These are phyloP conservation scores for Pythium brachiatum DNA, from an alignment of 352 stramenopile species.

Conservation along the genomic window DNA sequence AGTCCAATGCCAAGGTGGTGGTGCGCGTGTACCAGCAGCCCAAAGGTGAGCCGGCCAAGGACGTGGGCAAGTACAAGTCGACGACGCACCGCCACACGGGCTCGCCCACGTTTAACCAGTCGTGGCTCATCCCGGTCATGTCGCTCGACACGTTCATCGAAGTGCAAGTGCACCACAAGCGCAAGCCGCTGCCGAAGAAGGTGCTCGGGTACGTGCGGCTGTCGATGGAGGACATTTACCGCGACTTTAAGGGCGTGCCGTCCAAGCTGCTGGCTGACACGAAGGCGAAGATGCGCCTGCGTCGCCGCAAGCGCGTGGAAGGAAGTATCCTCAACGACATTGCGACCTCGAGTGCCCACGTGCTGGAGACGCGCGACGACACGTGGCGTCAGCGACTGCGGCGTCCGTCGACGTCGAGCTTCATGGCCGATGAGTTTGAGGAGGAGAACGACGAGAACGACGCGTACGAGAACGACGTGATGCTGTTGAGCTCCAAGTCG, in stretches of 20 bases:
- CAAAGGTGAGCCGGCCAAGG: constrained; percentile 38
- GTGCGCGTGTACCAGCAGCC: constrained; percentile 61
- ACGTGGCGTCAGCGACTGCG: constrained; percentile 63
- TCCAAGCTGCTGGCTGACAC: constrained; percentile 66
- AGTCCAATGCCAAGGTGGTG: constrained; percentile 67
- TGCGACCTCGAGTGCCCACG: constrained; percentile 32
- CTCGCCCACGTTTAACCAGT: constrained; percentile 79
- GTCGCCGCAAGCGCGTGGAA: constrained; percentile 70
- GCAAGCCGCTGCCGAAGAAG: constrained; percentile 83
- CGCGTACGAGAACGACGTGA: constrained; percentile 65
- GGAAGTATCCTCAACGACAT: constrained; percentile 81
- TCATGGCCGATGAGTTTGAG: constrained; percentile 32
- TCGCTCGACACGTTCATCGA: constrained; percentile 80
- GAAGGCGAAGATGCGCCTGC: constrained; percentile 71
- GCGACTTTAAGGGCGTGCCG: constrained; percentile 72
- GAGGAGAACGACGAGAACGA: constrained; percentile 41
- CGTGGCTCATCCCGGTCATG: constrained; percentile 71
- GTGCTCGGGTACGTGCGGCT: constrained; percentile 64
- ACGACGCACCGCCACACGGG: constrained; percentile 58
- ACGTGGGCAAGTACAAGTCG: constrained; percentile 70
- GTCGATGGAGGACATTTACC: constrained; percentile 85
- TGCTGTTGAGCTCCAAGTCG: constrained; percentile 56
- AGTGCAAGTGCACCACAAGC: constrained; percentile 80
- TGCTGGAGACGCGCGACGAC: constrained; percentile 62
- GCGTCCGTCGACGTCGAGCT: constrained; percentile 32